These are phyloP conservation scores for Cynara cardunculus DNA, from an alignment of 129 eudicot genomes.

Conservation along the genomic window DNA sequence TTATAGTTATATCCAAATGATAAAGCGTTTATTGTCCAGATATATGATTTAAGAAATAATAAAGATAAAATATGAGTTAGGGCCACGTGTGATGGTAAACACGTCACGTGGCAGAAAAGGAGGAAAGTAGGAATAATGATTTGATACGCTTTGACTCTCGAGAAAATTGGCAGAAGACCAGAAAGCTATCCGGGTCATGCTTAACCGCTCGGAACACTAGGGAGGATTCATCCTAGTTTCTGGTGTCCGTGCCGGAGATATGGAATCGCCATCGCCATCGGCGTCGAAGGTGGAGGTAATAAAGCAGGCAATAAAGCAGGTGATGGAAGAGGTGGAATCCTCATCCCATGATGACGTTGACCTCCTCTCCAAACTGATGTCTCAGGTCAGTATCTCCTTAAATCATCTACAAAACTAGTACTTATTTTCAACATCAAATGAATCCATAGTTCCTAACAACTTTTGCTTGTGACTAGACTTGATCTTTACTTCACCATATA, in stretches of 20 bases:
- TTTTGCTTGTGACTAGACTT: not conserved
- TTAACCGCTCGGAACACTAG: not conserved
- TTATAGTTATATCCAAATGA: too few relatives aligned
- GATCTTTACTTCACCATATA: not conserved
- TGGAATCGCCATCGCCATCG: conserved; percentile 12
- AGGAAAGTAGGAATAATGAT: not conserved
- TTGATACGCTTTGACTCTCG: not conserved
- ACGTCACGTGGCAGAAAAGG: conserved; percentile 14
- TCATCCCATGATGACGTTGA: not conserved
- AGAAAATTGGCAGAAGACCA: not conserved
- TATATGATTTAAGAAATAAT: not conserved
- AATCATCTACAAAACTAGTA: not conserved
- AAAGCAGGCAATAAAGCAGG: conserved; percentile 18
- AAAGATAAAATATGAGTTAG: not conserved
- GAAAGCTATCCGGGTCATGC: not conserved
- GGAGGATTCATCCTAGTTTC: not conserved
- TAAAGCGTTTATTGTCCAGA: not conserved
- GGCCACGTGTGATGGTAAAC: not conserved
- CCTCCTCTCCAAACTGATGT: conserved; percentile 25
- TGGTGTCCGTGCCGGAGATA: not conserved
- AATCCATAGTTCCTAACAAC: not conserved
- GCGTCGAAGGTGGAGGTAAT: conserved; percentile 18
- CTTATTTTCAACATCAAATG: not conserved
- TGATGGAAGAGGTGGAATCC: conserved; percentile 8
- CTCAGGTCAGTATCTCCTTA: conserved; percentile 30